phyloP scores from a whole-genome alignment of 345 rosid genomes.

The Gossypium raimondii region DNA sequence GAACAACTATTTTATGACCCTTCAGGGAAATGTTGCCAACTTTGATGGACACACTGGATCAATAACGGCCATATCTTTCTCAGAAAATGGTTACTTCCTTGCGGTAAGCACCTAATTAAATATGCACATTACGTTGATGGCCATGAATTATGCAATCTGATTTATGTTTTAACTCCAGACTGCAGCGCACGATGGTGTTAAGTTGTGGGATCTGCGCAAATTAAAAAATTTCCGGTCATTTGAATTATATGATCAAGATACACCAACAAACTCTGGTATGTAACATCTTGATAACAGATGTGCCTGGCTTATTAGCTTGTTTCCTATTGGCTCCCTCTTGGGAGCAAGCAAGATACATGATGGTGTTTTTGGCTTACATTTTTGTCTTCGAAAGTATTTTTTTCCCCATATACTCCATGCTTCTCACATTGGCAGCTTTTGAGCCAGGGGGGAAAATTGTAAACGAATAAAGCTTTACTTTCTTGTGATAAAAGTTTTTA shows the following conservation, averaged over 20 bases:
- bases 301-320: not conserved
- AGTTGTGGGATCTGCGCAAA: slow-evolving; percentile 87
- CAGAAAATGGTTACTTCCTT: slow-evolving; percentile 95
- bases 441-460: too few relatives aligned
- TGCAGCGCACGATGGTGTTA: slow-evolving; percentile 90
- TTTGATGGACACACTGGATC: slow-evolving; percentile 83
- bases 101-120: slow-evolving; percentile 49
- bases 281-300: not conserved
- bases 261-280: slow-evolving; percentile 84
- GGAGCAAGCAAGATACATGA: not conserved
- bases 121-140: not conserved
- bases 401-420: not conserved
- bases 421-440: not conserved
- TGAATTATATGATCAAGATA: slow-evolving; percentile 46
- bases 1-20: slow-evolving; percentile 9
- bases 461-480: not conserved
- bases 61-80: slow-evolving; percentile 93
- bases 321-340: not conserved
- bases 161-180: slow-evolving; percentile 51
- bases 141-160: slow-evolving; percentile 17
- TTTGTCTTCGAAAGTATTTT: not conserved
- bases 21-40: slow-evolving; percentile 78
- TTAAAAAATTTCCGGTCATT: slow-evolving; percentile 84
- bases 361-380: not conserved
- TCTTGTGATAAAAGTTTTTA: not conserved